A percentile compares a stretch with the other conserved stretches of the same genome.
These are phyloP conservation scores for Chrysoporthe puriensis DNA, from an alignment of 2,329 filamentous ascomycete genomes.

Conservation along the genomic window DNA sequence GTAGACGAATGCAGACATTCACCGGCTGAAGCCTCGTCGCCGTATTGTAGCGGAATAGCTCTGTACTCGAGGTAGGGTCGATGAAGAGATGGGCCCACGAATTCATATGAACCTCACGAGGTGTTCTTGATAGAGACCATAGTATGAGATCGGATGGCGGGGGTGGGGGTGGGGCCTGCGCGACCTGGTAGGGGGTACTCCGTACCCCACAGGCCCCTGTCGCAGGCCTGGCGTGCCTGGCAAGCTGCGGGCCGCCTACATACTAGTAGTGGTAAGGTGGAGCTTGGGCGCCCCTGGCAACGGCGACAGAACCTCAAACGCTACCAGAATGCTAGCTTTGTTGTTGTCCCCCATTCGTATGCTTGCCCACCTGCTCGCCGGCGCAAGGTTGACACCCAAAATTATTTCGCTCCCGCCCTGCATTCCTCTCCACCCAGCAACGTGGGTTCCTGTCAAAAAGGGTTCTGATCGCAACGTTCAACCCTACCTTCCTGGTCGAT, in stretches of 20 bases:
- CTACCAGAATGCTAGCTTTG: slow-evolving; percentile 12
- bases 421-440: neutral
- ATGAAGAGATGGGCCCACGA: neutral
- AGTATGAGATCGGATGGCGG: neutral
- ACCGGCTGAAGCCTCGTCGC: neutral
- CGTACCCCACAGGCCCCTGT: neutral
- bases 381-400: neutral
- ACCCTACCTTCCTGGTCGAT: neutral
- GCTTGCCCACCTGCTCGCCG: slow-evolving; percentile 1
- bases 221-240: neutral
- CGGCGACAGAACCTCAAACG: slow-evolving; percentile 7
- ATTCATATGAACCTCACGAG: neutral
- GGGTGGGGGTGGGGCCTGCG: slow-evolving; percentile 1
- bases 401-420: neutral
- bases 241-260: neutral
- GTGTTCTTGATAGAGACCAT: neutral
- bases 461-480: neutral
- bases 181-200: neutral
- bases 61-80: neutral
- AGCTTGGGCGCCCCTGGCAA: slow-evolving; percentile 21
- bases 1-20: neutral
- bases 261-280: neutral
- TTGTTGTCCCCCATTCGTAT: slow-evolving; percentile 13
- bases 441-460: neutral
- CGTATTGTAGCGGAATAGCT: neutral